Conservation (phyloP, 73 alveolate species). For the Tetrahymena borealis region DNA sequence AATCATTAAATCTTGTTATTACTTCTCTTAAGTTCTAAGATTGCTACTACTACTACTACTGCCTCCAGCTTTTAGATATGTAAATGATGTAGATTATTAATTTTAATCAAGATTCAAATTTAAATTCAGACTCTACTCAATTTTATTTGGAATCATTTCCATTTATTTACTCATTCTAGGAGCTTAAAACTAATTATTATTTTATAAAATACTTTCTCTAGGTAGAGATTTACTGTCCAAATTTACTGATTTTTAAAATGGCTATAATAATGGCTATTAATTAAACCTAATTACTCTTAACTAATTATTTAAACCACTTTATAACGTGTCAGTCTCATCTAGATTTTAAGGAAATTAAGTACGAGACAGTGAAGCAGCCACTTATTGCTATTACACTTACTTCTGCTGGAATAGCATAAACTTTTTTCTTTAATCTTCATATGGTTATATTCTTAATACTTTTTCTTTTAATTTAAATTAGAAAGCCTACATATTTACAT, state of each 20-base stretch:
- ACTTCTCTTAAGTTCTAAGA: neutral
- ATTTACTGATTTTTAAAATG: neutral
- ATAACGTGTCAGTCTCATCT: neutral
- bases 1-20: neutral
- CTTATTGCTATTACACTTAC: neutral
- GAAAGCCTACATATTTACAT: neutral
- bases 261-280: neutral
- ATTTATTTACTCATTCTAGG: neutral
- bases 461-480: neutral
- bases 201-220: neutral
- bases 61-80: neutral
- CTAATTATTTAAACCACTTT: neutral
- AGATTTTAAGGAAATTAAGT: neutral
- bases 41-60: too few relatives aligned
- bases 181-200: neutral
- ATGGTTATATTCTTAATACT: neutral
- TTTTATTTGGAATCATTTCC: neutral
- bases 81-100: neutral
- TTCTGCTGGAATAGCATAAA: neutral
- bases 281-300: neutral
- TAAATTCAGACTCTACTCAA: neutral
- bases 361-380: neutral
- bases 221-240: neutral
- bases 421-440: neutral
- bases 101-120: neutral